Evolutionary conservation across 2,329 filamentous ascomycete genomes (phyloP).

Genomic region (Penicillium crustosum): DNA sequence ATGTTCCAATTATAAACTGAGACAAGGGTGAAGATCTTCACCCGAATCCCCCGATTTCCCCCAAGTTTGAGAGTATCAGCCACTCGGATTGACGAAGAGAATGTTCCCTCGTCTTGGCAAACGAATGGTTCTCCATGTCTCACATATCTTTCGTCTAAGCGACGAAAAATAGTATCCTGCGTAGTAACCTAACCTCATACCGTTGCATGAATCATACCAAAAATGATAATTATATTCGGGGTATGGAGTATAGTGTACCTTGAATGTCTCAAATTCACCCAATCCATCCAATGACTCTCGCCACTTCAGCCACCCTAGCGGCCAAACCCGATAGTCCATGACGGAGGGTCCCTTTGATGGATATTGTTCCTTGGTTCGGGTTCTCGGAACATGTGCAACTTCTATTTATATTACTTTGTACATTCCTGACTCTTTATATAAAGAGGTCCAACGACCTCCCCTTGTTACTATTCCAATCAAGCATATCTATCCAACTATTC

Average conservation of each 20-base stretch:
- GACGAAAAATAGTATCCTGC: background rate
- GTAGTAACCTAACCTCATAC: background rate
- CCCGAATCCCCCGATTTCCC: background rate
- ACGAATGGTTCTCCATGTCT: background rate
- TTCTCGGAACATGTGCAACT: background rate
- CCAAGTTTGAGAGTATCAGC: background rate
- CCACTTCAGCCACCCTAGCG: slow-evolving; percentile 9
- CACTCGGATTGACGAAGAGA: background rate
- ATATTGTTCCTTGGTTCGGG: background rate
- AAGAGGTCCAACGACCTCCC: background rate
- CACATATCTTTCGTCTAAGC: background rate
- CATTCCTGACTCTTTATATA: background rate
- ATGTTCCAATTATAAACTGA: background rate
- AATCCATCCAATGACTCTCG: slow-evolving; percentile 7
- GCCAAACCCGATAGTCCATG: slow-evolving; percentile 2
- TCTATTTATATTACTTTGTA: background rate
- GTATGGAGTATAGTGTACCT: background rate
- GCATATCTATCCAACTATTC: background rate
- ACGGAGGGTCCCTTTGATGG: background rate
- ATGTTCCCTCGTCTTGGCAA: background rate
- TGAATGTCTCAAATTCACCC: slow-evolving; percentile 8
- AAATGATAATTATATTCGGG: background rate
- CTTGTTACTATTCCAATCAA: background rate
- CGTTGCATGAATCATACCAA: background rate
- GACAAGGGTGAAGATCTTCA: background rate